Base-by-base conservation (phyloP, 2,329 filamentous ascomycete species). In the Tolypocladium ophioglossoides region DNA sequence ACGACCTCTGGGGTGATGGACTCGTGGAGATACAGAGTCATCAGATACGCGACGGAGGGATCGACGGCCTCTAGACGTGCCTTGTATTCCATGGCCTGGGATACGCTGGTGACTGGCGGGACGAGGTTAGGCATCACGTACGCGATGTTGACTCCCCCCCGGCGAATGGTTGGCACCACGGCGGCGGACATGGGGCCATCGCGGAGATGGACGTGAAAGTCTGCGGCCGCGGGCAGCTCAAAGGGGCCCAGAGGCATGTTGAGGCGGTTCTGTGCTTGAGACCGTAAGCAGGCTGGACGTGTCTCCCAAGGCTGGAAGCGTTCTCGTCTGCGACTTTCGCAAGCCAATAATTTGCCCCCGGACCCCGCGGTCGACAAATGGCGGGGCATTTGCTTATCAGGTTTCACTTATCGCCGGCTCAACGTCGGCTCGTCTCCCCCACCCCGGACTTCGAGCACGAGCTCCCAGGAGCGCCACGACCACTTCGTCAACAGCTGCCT, bases 121-220 rank as follows among this genome's bases (percentile, higher is more conserved):
- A 82, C 74, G 44, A 87, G 74, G 65, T 87, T 87, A 32, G 84
- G 84, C 82, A 72, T 82, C 60, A 80, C 78, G 66, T 76, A 78
- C 54, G 76, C 83, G 14, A 82, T 83, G 64, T 87, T 81, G 59
- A 86, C 82, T 51, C 85, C 86, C 59, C 84, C 84, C 56, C 76
- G 68, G 52, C 78, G 76, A 57, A 80, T 68, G 20, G 74, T 74
- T 39, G 77, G 76, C 47, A 71, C 72, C 24, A 80, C 78, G 37
- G 76, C 63, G 56, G 82, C 73, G 78, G 85, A 83, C 75, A 84
- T 79, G 55, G 78, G 74, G 22, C 79, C 85, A 67, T 89, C 82
- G 34, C 86, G 81, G 61, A 89, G 74, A 68, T 89, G 86, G 62
- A 89, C 85, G 62, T 85, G 83, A 70, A 86, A 82, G 68, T 87